A percentile compares a stretch with the other conserved stretches of the same genome.
Evolutionary conservation across 345 rosid species (phyloP).

Genomic region (Gossypium anomalum): DNA sequence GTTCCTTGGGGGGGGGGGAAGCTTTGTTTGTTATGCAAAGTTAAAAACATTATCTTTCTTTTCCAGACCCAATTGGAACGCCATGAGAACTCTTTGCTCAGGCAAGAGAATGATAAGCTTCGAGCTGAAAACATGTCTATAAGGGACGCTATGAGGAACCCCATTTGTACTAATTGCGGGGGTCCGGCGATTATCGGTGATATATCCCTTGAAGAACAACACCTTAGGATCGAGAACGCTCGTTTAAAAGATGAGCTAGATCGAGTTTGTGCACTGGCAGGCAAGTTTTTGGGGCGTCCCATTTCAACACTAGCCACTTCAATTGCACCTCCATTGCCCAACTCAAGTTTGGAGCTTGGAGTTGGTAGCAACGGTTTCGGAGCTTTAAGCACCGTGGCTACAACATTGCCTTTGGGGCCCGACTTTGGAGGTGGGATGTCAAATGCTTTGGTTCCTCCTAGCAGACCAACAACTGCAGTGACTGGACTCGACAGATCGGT

Average conservation of each 20-base stretch:
- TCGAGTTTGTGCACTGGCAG: slow-evolving; percentile 79
- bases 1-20: neutral
- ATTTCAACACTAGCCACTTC: slow-evolving; percentile 39
- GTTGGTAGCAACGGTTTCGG: slow-evolving; percentile 65
- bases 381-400: slow-evolving; percentile 31
- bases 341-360: slow-evolving; percentile 76
- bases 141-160: slow-evolving; percentile 88
- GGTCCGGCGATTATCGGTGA: slow-evolving; percentile 82
- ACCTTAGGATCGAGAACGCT: slow-evolving; percentile 77
- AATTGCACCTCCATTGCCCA: slow-evolving; percentile 45
- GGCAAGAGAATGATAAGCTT: slow-evolving; percentile 91
- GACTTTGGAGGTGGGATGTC: slow-evolving; percentile 54
- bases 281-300: slow-evolving; percentile 87
- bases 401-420: slow-evolving; percentile 46
- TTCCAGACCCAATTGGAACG: slow-evolving; percentile 80
- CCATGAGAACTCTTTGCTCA: slow-evolving; percentile 74
- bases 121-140: slow-evolving; percentile 83
- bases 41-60: neutral
- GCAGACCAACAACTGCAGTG: slow-evolving; percentile 29
- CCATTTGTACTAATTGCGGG: slow-evolving; percentile 85
- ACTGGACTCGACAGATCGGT: slow-evolving; percentile 49
- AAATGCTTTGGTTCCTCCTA: slow-evolving; percentile 31
- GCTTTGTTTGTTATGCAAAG: neutral
- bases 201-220: slow-evolving; percentile 84
- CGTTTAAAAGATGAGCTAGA: slow-evolving; percentile 82